phyloP scores from a whole-genome alignment of 768 basidiomycete species.

The Tylopilus vinaceipallidus region DNA sequence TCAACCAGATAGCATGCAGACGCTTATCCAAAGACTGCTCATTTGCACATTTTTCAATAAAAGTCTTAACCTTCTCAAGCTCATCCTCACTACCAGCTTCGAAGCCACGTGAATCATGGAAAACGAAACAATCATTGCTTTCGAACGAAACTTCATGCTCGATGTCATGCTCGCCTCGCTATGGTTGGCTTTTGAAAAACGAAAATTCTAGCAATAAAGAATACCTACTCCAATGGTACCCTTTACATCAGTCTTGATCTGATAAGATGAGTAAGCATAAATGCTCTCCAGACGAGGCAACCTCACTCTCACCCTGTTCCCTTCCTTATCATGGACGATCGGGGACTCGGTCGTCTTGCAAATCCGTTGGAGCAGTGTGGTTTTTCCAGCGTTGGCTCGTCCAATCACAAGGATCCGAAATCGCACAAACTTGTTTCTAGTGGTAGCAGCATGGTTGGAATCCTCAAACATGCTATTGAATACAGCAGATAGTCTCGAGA shows the following conservation, averaged over 20 bases:
- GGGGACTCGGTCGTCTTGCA: too few relatives aligned
- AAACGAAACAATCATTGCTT: constrained; percentile 35
- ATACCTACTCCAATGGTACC: neutral
- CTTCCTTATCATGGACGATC: neutral
- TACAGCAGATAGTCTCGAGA: too few relatives aligned
- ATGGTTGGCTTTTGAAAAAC: neutral
- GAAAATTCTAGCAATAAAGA: neutral
- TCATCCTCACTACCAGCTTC: constrained; percentile 34
- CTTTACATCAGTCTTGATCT: constrained; percentile 3
- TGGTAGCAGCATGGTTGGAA: too few relatives aligned
- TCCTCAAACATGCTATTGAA: too few relatives aligned
- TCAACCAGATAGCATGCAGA: constrained; percentile 40
- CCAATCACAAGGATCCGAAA: too few relatives aligned
- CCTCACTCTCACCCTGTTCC: constrained; percentile 13
- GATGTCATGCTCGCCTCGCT: constrained; percentile 11
- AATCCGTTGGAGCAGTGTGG: too few relatives aligned
- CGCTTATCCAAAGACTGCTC: constrained; percentile 19
- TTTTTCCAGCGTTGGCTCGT: too few relatives aligned
- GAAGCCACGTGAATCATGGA: constrained; percentile 44
- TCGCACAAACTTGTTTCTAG: too few relatives aligned
- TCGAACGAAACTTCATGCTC: constrained; percentile 15
- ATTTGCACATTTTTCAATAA: constrained; percentile 27
- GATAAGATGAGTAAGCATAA: neutral
- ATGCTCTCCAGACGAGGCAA: neutral
- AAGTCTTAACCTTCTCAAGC: constrained; percentile 28